Evolutionary conservation across 345 rosid species (phyloP).

Genomic region (Eucalyptus curtisii): DNA sequence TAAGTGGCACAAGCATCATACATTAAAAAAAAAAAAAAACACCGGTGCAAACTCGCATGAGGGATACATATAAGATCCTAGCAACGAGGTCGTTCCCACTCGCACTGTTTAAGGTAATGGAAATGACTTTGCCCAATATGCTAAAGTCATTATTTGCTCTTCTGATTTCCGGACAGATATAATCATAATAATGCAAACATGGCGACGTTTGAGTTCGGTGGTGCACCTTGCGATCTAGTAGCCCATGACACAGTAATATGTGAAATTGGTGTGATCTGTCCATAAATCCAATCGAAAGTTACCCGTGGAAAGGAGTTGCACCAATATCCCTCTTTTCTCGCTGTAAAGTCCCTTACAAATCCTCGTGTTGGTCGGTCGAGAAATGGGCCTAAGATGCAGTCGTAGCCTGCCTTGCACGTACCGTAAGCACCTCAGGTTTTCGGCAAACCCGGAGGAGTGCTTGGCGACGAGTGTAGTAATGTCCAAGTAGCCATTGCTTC

Average conservation of each 20-base stretch:
- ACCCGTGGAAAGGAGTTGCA: not conserved
- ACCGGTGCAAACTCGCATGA: not conserved
- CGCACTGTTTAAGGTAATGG: not conserved
- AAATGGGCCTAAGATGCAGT: not conserved
- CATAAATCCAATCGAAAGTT: not conserved
- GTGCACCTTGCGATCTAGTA: not conserved
- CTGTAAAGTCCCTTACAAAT: not conserved
- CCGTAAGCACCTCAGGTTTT: not conserved
- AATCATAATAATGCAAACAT: rapidly evolving
- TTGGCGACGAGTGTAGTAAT: not conserved
- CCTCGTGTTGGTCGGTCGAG: not conserved
- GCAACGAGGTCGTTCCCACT: rapidly evolving
- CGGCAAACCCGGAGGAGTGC: not conserved
- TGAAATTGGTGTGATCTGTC: not conserved
- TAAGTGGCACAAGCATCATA: not conserved
- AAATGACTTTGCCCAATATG: not conserved
- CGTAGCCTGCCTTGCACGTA: not conserved
- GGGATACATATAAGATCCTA: not conserved
- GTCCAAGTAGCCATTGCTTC: not conserved
- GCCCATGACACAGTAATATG: not conserved
- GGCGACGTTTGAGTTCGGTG: not conserved
- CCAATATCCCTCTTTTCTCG: not conserved
- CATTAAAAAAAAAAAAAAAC: not conserved
- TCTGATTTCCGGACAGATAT: not conserved
- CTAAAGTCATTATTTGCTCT: rapidly evolving